Base-by-base conservation (phyloP, 495 filamentous ascomycete species). In the Tuber aestivum region DNA sequence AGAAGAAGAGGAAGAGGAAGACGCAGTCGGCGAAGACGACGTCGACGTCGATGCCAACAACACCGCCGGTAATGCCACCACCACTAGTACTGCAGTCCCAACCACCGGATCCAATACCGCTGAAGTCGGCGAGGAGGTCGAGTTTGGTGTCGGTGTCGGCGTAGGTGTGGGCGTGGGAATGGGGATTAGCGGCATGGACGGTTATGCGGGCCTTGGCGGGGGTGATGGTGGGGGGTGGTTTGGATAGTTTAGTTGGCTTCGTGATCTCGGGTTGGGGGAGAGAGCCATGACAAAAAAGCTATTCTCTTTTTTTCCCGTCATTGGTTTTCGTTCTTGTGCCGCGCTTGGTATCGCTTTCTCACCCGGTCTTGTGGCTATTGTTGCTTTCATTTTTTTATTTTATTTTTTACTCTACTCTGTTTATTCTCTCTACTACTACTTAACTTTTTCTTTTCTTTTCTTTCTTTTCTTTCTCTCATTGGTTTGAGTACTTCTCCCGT, bases 161-260 rank as follows among this genome's bases (percentile, higher is more conserved):
- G 50, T 77, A 70, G 38, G 73, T 70, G 56, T 73, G 72, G 70
- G 72, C 61, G 10, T 73, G 72, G 12, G 78, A 77, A 61, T 79
- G 44, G 78, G 77, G 3, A 79, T 79, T 72, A 72, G 48, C 10
- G 78, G 68, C 7, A 79, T 79, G 73, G 77, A 78, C 37, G 74
- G 41, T 5, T 79, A 79, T 72, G 73, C 76, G 12, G 76, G 72
- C 0, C 70, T 79, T 21, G 76, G 70, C 14, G 45, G 56, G 16
- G 72, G 78, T 7, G 78, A 79, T 76, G 78, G 78, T 65, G 78
- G 78, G 27, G 78, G 78, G 41, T 79, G 78, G 78, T 79, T 79
- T 70, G 69, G 72, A 16, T 79, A 79, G 71, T 73, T 1, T 21
- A 27, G n/a, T 61, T 61, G 2, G 50, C 27, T 32, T 73, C 21